Conservation (phyloP, 495 filamentous ascomycete species). For the Hyaloscypha hepaticicola region DNA sequence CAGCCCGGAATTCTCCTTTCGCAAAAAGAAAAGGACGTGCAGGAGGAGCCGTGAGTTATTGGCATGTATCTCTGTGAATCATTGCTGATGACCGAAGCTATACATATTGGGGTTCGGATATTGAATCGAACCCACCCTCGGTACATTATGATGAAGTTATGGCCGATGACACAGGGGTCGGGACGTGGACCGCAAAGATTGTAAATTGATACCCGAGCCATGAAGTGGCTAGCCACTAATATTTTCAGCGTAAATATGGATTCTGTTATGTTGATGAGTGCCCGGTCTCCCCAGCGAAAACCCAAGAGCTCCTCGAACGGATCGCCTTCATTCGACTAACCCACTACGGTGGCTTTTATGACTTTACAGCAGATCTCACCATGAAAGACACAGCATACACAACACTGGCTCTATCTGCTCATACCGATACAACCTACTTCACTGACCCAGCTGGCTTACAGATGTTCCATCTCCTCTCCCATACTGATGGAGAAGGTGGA, state of each 20-base stretch:
- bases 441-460: slow-evolving; percentile 86
- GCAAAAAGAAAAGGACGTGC: slow-evolving; percentile 13
- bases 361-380: slow-evolving; percentile 85
- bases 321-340: slow-evolving; percentile 83
- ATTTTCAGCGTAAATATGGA: slow-evolving; percentile 36
- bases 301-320: slow-evolving; percentile 66
- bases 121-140: slow-evolving; percentile 44
- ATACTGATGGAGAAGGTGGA: slow-evolving; percentile 65
- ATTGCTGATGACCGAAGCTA: not conserved
- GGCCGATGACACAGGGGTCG: slow-evolving; percentile 50
- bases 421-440: slow-evolving; percentile 96
- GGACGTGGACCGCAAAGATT: slow-evolving; percentile 58
- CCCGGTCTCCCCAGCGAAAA: slow-evolving; percentile 65
- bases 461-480: slow-evolving; percentile 84
- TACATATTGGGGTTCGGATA: slow-evolving; percentile 39
- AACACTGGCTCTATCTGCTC: slow-evolving; percentile 66
- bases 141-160: slow-evolving; percentile 62
- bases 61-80: not conserved
- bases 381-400: slow-evolving; percentile 95
- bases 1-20: slow-evolving; percentile 27
- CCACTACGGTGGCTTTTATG: slow-evolving; percentile 95
- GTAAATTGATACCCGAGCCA: slow-evolving; percentile 41
- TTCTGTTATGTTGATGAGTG: slow-evolving; percentile 46
- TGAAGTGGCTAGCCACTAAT: slow-evolving; percentile 21
- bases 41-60: not conserved